phyloP scores from a whole-genome alignment of 2,329 filamentous ascomycete species.

The Cladosporium velox region DNA sequence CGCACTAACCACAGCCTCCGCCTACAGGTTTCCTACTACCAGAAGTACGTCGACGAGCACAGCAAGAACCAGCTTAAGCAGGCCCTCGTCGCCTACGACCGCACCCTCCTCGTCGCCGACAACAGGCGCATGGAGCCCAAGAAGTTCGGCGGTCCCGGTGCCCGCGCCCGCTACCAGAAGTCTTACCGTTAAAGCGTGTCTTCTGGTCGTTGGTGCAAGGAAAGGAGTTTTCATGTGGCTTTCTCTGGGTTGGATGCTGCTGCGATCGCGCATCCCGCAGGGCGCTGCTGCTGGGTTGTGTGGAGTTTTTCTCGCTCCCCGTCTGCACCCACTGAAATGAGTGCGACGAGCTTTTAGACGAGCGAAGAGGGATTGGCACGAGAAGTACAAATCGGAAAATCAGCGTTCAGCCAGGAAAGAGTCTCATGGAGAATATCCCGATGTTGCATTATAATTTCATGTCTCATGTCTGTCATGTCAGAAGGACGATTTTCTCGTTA shows the following conservation, averaged over 20 bases:
- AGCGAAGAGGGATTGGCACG: constrained; percentile 15
- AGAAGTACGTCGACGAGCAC: constrained; percentile 99
- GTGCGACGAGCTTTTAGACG: constrained; percentile 20
- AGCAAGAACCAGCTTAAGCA: constrained; percentile 99
- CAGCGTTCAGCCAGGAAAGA: constrained; percentile 21
- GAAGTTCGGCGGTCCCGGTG: constrained; percentile 94
- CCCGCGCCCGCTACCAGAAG: constrained; percentile 97
- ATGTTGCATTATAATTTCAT: constrained; percentile 21
- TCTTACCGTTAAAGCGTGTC: constrained; percentile 81
- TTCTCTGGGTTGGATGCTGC: constrained; percentile 21
- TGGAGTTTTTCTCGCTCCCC: constrained; percentile 19
- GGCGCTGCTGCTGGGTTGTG: constrained; percentile 21
- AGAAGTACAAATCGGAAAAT: constrained; percentile 22
- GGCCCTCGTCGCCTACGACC: constrained; percentile 92
- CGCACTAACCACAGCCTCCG: constrained; percentile 22
- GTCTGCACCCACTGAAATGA: constrained; percentile 13
- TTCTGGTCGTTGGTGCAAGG: constrained; percentile 17
- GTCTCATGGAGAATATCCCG: constrained; percentile 19
- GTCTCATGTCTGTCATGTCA: constrained; percentile 20
- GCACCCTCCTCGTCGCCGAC: constrained; percentile 96
- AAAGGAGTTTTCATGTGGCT: constrained; percentile 22
- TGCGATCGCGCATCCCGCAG: constrained; percentile 19
- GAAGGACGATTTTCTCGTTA: constrained; percentile 10
- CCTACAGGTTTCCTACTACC: constrained; percentile 81
- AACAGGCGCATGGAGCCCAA: constrained; percentile 99